Percentiles rank a stretch among this genome's conserved stretches.
These are phyloP conservation scores for Globisporangium canariense DNA, from an alignment of 352 stramenopile species.

Conservation along the genomic window DNA sequence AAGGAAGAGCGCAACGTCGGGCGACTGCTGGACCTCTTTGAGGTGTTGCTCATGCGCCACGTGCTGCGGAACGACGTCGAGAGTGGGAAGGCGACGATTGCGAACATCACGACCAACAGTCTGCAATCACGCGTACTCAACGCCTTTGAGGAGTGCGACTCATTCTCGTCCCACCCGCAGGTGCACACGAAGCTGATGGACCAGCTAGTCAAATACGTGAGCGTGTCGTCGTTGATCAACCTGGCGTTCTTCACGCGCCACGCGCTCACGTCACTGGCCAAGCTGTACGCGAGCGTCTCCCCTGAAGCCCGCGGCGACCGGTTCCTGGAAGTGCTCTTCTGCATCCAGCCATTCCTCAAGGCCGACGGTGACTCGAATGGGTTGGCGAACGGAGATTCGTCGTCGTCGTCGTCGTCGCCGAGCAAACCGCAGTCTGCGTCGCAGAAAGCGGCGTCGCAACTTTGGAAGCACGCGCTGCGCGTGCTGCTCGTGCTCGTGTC, in stretches of 20 bases:
- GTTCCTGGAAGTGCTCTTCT: slow-evolving; percentile 63
- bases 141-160: slow-evolving; percentile 78
- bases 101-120: slow-evolving; percentile 78
- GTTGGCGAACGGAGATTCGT: background rate
- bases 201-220: slow-evolving; percentile 67
- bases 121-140: slow-evolving; percentile 81
- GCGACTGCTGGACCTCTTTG: slow-evolving; percentile 62
- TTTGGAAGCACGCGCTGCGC: slow-evolving; percentile 77
- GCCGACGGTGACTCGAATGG: slow-evolving; percentile 21
- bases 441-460: slow-evolving; percentile 62
- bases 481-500: slow-evolving; percentile 74
- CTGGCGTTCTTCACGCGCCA: slow-evolving; percentile 82
- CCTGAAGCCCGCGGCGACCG: slow-evolving; percentile 44
- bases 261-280: slow-evolving; percentile 65
- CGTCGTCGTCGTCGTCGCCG: slow-evolving; percentile 12
- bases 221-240: slow-evolving; percentile 32
- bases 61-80: slow-evolving; percentile 37
- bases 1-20: slow-evolving; percentile 59
- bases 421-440: slow-evolving; percentile 44
- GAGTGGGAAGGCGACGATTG: slow-evolving; percentile 26
- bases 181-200: slow-evolving; percentile 69
- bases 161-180: slow-evolving; percentile 53
- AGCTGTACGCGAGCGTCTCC: slow-evolving; percentile 70
- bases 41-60: slow-evolving; percentile 58
- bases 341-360: slow-evolving; percentile 61